Conservation (phyloP, 352 stramenopile genomes). For the Globisporangium recalcitrans region DNA sequence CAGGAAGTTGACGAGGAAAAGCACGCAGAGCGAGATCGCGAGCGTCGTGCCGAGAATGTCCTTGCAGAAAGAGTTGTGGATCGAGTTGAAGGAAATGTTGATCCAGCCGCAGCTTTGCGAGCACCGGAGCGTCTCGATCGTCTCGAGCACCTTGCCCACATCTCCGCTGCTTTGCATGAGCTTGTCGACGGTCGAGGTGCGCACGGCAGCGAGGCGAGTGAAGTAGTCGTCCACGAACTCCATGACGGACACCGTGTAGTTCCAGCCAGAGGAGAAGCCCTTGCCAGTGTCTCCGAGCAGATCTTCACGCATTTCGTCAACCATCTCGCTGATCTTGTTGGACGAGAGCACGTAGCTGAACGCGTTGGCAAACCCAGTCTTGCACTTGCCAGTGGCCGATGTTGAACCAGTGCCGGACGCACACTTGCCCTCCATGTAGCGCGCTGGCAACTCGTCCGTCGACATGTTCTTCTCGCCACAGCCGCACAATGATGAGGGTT, state of each 20-base stretch:
- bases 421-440: constrained; percentile 68
- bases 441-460: constrained; percentile 37
- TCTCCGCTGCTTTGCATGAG: constrained; percentile 39
- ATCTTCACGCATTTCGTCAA: constrained; percentile 71
- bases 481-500: constrained; percentile 14
- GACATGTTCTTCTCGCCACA: constrained; percentile 31
- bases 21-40: constrained; percentile 67
- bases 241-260: constrained; percentile 53
- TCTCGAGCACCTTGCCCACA: constrained; percentile 46
- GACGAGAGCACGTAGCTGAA: constrained; percentile 66
- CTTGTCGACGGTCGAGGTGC: constrained; percentile 32
- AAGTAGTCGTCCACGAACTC: constrained; percentile 65
- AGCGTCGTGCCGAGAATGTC: constrained; percentile 76
- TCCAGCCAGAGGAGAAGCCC: constrained; percentile 53
- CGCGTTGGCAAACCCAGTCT: constrained; percentile 38
- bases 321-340: constrained; percentile 44
- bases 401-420: background rate
- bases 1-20: constrained; percentile 73
- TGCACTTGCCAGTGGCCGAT: constrained; percentile 34
- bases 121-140: constrained; percentile 62
- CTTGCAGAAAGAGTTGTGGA: constrained; percentile 65
- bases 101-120: constrained; percentile 74
- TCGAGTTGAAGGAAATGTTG: constrained; percentile 77
- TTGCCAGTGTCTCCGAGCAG: constrained; percentile 63
- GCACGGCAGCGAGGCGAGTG: constrained; percentile 36